Evolutionary conservation across 148 eudicot species (phyloP), one percentile per base, ranked within the genome.

Genomic region (Fagopyrum homotropicum): DNA sequence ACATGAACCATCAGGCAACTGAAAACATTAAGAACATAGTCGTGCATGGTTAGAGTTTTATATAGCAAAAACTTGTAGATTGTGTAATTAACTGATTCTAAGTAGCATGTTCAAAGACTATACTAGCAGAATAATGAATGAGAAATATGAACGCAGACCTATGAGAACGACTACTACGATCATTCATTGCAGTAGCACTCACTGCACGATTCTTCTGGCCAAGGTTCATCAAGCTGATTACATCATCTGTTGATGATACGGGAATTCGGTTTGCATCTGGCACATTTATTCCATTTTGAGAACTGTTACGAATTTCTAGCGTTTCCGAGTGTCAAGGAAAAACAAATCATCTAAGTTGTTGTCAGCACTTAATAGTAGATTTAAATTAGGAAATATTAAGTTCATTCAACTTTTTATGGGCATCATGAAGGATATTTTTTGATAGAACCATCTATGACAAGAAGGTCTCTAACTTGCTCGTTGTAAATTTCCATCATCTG

Each of bases 401-500:
- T 35, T 35, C 3, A 35, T 63, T 10, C 47, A 66, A 12, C 40
- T 35, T 45, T 6, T 7, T 72, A 72, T 72, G 54, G 47, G 9
- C 12, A 45, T 19, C 54, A 72, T 72, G 72, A 86, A 95, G 98
- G 98, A 95, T 95, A 92, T 95, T 75, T 92, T 77, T 86, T 95
- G 73, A 75, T 83, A 40, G 79, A 59, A 16, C 92, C 91, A 79
- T 92, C 98, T 9, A 88, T 76, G 30, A 79, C 86, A 11, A 95
- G 90, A 77, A 95, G 97, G 85, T 95, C 99, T 82, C 97, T 84
- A 59, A 92, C 93, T 90, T 89, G 92, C 84, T 95, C 99, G 66
- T 95, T 95, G 78, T 92, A 95, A 66, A 95, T 95, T 81, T 95
- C 99, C 83, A 90, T 84, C 99, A 95, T 95, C 86, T 92, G 97